Evolutionary conservation across 2,329 filamentous ascomycete species (phyloP).

Genomic region (Allantophomopsis cytisporea): DNA sequence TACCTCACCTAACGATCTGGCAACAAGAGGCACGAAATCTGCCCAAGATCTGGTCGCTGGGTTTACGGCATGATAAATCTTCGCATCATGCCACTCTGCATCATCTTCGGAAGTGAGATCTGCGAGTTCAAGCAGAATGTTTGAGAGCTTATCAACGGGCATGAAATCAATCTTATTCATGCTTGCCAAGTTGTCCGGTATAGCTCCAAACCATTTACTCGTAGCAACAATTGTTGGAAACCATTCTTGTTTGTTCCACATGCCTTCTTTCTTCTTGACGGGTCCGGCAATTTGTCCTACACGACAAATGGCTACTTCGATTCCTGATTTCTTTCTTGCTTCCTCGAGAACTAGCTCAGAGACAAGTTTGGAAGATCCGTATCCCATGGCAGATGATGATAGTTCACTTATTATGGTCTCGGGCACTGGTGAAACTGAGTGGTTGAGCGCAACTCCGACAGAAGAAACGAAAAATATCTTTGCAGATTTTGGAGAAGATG

Average conservation of each 20-base stretch:
- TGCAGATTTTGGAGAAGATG: background rate
- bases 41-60: constrained; percentile 4
- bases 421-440: constrained; percentile 14
- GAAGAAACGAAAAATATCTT: constrained; percentile 9
- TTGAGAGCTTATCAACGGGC: constrained; percentile 23
- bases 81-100: background rate
- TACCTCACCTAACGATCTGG: too few relatives aligned
- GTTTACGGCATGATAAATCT: constrained; percentile 16
- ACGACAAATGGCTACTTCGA: constrained; percentile 26
- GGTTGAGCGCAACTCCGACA: constrained; percentile 8
- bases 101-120: background rate
- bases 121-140: constrained; percentile 17
- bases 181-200: constrained; percentile 22
- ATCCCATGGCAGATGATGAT: constrained; percentile 17
- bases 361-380: constrained; percentile 14
- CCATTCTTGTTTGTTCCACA: constrained; percentile 28
- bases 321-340: constrained; percentile 20
- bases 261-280: constrained; percentile 6
- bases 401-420: constrained; percentile 22
- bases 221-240: constrained; percentile 24
- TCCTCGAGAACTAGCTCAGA: constrained; percentile 24
- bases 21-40: too few relatives aligned
- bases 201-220: constrained; percentile 17
- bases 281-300: constrained; percentile 34
- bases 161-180: constrained; percentile 24